Evolutionary conservation across 495 filamentous ascomycete genomes (phyloP), one percentile per base, ranked within the genome.

Genomic region (Hypoxylon lenormandii): DNA sequence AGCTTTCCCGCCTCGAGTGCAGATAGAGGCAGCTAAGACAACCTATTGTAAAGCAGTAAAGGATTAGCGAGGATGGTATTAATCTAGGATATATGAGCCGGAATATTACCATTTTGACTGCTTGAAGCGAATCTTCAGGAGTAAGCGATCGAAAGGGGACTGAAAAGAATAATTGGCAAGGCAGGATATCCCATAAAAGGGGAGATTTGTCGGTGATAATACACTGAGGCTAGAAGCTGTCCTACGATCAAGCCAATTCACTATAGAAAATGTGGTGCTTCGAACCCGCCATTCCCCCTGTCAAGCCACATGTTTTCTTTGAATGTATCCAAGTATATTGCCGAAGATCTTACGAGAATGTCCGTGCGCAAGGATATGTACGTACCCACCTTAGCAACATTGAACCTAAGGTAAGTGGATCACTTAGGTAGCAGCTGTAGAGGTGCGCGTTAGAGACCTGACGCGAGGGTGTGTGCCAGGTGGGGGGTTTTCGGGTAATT

Each of bases 1-100:
- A 72, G 93, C 91, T 83, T 98, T 98, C 69, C 95, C 95, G 76
- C 95, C 95, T 64, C 95, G 90, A 75, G 96, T 98, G 80, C 95
- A 98, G 84, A 98, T 97, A 75, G 96, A 98, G 57, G 95, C 95
- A 80, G 95, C 95, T 75, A 98, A 92, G 77, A 98, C 91, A 79
- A 98, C 95, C 95, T 97, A 74, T 33, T 40, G 56, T 59, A 61
- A 72, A 58, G 40, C 43, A 64, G n/a, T 16, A 56, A 21, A 15
- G 36, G 15, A 46, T 71, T 54, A 66, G 72, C 63, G 53, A 69
- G 49, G 50, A 10, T 28, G 45, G 11, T 15, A 38, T 49, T 28
- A 36, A 5, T n/a, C 28, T 19, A 50, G 56, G 57, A 62, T 37
- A 74, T 64, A 60, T 61, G 74, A 22, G 60, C 67, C 66, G 65